Percentiles rank a stretch among this genome's conserved stretches.
Evolutionary conservation across 345 rosid genomes (phyloP).

Genomic region (Gossypium turneri): DNA sequence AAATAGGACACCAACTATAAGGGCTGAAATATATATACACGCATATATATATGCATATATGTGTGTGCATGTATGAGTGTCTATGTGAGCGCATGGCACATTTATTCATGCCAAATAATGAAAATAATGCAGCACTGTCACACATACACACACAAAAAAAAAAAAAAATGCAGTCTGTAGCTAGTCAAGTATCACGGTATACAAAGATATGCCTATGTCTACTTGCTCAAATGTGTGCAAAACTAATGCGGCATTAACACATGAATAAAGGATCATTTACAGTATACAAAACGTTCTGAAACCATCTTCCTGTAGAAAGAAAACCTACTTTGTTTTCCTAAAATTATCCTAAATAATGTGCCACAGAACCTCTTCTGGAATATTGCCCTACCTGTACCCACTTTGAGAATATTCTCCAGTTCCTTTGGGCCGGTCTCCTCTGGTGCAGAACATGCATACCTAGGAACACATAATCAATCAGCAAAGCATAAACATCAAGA

Average conservation of each 20-base stretch:
- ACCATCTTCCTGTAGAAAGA: not conserved
- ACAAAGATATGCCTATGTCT: not conserved
- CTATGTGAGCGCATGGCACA: not conserved
- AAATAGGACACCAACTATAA: not conserved
- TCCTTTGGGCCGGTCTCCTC: conserved; percentile 61
- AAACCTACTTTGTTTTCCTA: not conserved
- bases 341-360: not conserved
- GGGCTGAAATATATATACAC: no score
- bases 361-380: not conserved
- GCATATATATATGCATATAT: not conserved
- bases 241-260: not conserved
- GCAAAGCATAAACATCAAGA: not conserved
- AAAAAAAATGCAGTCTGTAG: not conserved
- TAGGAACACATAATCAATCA: conserved; percentile 28
- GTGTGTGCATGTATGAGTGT: not conserved
- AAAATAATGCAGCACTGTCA: not conserved
- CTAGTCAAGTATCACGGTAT: not conserved
- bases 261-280: not conserved
- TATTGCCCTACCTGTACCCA: conserved; percentile 49
- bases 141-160: not conserved
- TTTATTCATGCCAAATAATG: not conserved
- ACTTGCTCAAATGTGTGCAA: not conserved
- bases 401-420: conserved; percentile 51
- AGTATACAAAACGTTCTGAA: not conserved
- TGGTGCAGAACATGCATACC: conserved; percentile 63